Percentiles rank a stretch among this genome's conserved stretches.
Evolutionary conservation across 345 rosid genomes (phyloP).

Genomic region (Bretschneidera sinensis): DNA sequence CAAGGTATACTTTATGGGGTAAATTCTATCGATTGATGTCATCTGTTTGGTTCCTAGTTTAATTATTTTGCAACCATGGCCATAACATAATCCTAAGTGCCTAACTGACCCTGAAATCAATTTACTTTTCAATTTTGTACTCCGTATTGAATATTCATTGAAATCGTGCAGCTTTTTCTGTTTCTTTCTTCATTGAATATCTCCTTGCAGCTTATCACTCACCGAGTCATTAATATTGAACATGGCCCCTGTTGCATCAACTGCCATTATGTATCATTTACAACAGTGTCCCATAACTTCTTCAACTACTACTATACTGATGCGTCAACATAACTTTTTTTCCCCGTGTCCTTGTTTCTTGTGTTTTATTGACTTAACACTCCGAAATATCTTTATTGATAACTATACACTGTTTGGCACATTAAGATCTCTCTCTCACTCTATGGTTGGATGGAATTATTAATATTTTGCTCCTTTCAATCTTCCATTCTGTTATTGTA

Average conservation of each 20-base stretch:
- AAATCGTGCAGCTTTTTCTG: background rate
- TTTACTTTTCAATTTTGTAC: background rate
- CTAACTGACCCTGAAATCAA: background rate
- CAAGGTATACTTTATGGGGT: background rate
- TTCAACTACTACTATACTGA: background rate
- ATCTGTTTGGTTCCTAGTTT: no score
- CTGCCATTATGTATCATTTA: no score
- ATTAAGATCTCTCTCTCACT: no score
- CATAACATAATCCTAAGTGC: no score
- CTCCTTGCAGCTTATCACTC: background rate
- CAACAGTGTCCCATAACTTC: background rate
- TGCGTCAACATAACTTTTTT: background rate
- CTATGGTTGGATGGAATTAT: no score
- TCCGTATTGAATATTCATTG: background rate
- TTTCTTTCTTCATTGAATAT: background rate
- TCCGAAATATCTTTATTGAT: no score
- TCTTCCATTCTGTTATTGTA: background rate
- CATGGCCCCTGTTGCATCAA: background rate
- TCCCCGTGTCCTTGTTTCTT: background rate
- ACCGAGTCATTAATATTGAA: background rate
- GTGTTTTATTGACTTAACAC: no score
- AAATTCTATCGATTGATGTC: no score
- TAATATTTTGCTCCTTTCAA: background rate
- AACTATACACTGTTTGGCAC: no score
- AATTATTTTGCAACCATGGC: background rate